These are phyloP conservation scores for Fagus crenata DNA, from an alignment of 306 rosid species.

Conservation along the genomic window DNA sequence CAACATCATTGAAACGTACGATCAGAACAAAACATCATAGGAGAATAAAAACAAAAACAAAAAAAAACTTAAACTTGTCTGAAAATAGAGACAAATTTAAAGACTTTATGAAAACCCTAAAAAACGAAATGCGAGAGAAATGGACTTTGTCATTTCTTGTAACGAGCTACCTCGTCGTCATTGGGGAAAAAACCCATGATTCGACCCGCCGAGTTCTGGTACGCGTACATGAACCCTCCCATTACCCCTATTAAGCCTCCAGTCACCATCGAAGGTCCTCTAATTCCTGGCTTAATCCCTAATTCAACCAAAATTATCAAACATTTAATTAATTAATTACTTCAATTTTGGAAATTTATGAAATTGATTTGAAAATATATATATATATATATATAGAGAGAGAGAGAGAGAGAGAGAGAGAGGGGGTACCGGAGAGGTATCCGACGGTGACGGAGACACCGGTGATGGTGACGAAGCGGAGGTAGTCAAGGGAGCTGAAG, in stretches of 20 bases:
- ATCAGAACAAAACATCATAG: not conserved
- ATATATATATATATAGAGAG: too few relatives aligned
- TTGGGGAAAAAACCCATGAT: conserved; percentile 96
- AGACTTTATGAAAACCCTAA: not conserved
- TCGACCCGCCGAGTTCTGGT: conserved; percentile 87
- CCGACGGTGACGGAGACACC: conserved; percentile 96
- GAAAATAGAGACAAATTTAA: not conserved
- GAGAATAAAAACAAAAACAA: not conserved
- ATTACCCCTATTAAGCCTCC: conserved; percentile 85
- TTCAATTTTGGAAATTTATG: not conserved
- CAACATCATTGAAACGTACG: not conserved
- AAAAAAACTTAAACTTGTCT: not conserved
- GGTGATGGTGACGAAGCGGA: conserved; percentile 81
- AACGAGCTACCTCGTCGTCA: conserved; percentile 79
- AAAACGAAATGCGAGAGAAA: not conserved
- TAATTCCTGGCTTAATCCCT: conserved; percentile 95
- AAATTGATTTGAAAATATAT: not conserved
- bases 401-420: too few relatives aligned
- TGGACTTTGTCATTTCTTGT: conserved; percentile 53
- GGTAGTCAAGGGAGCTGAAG: conserved; percentile 79
- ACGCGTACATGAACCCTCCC: conserved; percentile 98
- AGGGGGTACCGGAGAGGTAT: conserved; percentile 66
- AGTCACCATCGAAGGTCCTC: conserved; percentile 94
- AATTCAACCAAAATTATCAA: not conserved
- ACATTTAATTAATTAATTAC: not conserved